These are phyloP conservation scores for Galeopsis tetrahit DNA, from an alignment of 257 asterid genomes.

Conservation along the genomic window DNA sequence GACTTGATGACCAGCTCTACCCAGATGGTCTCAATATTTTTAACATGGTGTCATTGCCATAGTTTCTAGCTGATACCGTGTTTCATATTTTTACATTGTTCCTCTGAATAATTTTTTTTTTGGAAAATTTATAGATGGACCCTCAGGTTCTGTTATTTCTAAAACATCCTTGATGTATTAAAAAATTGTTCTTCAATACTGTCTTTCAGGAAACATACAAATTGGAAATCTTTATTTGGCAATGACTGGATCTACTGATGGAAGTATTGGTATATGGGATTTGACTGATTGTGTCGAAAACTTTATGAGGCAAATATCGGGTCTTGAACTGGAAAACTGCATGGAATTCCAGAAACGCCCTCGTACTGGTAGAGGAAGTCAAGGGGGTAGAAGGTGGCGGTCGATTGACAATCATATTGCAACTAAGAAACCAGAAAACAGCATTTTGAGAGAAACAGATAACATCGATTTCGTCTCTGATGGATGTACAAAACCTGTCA, in stretches of 20 bases:
- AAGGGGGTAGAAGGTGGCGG: conserved; percentile 92
- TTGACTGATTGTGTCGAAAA: conserved; percentile 71
- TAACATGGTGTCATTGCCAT: neutral
- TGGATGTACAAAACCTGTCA: conserved; percentile 33
- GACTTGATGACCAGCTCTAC: neutral
- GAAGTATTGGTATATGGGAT: conserved; percentile 92
- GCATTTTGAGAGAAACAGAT: conserved; percentile 33
- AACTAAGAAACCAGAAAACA: conserved; percentile 46
- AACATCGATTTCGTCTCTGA: conserved; percentile 35
- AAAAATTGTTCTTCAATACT: conserved; percentile 7
- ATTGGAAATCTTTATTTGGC: conserved; percentile 61
- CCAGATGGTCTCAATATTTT: neutral
- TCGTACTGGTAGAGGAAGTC: conserved; percentile 97
- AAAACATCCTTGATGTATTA: conserved; percentile 25
- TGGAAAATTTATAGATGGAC: neutral
- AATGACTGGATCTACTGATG: conserved; percentile 89
- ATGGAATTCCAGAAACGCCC: conserved; percentile 83
- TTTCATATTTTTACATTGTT: conserved; percentile 23
- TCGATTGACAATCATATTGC: conserved; percentile 47
- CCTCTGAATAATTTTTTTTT: neutral
- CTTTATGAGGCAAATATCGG: conserved; percentile 63
- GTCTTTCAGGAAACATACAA: conserved; percentile 49
- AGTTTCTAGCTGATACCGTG: conserved; percentile 3
- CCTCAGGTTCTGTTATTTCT: conserved; percentile 7
- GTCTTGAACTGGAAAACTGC: conserved; percentile 56